phyloP scores from a whole-genome alignment of 148 eudicot species.

The Limonium bicolor region DNA sequence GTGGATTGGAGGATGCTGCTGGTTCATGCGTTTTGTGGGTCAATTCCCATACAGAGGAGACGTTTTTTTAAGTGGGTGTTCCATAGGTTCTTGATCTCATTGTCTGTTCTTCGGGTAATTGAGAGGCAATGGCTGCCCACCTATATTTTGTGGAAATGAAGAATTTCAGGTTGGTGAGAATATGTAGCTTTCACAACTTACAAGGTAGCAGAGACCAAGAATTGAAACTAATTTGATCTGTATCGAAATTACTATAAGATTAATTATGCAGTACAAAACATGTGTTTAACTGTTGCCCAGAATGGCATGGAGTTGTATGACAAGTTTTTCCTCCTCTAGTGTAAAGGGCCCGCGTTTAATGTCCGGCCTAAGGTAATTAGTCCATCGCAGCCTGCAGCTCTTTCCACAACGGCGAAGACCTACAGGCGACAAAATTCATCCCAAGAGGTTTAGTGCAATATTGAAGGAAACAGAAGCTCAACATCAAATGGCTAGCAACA shows the following conservation, averaged over 20 bases:
- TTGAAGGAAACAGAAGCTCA: no score
- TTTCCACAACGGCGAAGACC: conserved; percentile 5
- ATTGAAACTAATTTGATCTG: neutral
- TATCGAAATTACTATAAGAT: neutral
- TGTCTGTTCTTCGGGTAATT: conserved; percentile 80
- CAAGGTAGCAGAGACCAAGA: no score
- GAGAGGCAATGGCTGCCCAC: conserved; percentile 96
- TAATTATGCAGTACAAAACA: neutral
- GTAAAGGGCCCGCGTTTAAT: conserved; percentile 3
- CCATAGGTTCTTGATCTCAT: conserved; percentile 94
- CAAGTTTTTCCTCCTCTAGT: neutral
- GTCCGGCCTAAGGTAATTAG: conserved; percentile 5
- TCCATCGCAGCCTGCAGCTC: conserved; percentile 8
- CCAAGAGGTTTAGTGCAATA: no score
- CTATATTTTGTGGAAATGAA: conserved; percentile 28
- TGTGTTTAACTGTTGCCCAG: conserved; percentile 3
- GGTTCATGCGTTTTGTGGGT: conserved; percentile 82
- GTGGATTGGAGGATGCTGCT: conserved; percentile 14
- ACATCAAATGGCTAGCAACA: no score
- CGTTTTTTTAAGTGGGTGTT: conserved; percentile 81
- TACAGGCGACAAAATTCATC: neutral
- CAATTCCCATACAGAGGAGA: conserved; percentile 52
- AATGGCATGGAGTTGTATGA: neutral
- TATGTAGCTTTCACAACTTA: no score
- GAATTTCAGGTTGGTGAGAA: neutral